Percentiles rank a stretch among this genome's conserved stretches.
These are phyloP conservation scores for Termitomyces sp. DNA, from an alignment of 768 basidiomycete species.

Conservation along the genomic window DNA sequence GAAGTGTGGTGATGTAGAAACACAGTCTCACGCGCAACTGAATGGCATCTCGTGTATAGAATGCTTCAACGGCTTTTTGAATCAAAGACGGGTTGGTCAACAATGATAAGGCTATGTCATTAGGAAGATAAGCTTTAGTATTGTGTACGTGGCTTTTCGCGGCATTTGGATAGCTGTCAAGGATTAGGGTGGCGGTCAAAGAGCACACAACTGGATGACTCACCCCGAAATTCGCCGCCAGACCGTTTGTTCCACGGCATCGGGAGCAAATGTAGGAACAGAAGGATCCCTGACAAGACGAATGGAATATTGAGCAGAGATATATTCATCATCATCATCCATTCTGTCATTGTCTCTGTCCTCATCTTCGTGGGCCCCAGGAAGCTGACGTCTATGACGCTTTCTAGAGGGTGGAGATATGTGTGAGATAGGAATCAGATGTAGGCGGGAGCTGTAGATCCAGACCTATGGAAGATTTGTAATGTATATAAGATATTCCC, in stretches of 20 bases:
- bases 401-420: slow-evolving; percentile 61
- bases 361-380: slow-evolving; percentile 43
- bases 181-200: background rate
- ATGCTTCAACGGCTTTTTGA: slow-evolving; percentile 85
- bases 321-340: slow-evolving; percentile 39
- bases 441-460: slow-evolving; percentile 79
- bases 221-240: slow-evolving; percentile 71
- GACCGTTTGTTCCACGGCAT: slow-evolving; percentile 55
- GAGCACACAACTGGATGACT: slow-evolving; percentile 9
- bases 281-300: slow-evolving; percentile 49
- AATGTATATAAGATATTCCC: slow-evolving; percentile 24
- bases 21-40: slow-evolving; percentile 69
- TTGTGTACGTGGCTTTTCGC: slow-evolving; percentile 65
- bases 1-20: background rate
- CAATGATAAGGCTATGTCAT: slow-evolving; percentile 74
- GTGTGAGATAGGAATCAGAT: slow-evolving; percentile 80
- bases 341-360: slow-evolving; percentile 32
- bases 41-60: slow-evolving; percentile 91
- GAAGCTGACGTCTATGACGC: slow-evolving; percentile 39
- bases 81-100: slow-evolving; percentile 58
- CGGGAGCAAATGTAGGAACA: slow-evolving; percentile 54
- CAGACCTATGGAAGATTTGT: slow-evolving; percentile 63
- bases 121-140: slow-evolving; percentile 75
- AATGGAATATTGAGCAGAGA: slow-evolving; percentile 60
- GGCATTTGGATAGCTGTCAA: slow-evolving; percentile 63